A percentile compares a stretch with the other conserved stretches of the same genome.
phyloP scores from a whole-genome alignment of 1,139 yeast species.

The Diutina ranongensis region DNA sequence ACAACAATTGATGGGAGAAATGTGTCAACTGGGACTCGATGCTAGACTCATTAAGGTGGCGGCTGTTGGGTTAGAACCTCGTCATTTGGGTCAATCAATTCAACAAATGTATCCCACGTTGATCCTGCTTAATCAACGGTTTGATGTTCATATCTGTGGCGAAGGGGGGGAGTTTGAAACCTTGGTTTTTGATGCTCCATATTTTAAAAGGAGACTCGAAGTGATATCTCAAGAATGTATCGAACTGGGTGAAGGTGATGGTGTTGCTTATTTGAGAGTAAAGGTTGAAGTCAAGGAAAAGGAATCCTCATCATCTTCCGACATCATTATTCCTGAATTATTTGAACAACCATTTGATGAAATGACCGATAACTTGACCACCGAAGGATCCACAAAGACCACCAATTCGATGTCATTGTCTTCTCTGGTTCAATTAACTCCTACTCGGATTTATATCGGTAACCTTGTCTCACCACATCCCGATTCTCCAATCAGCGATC shows the following conservation, averaged over 20 bases:
- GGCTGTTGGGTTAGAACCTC: constrained; percentile 63
- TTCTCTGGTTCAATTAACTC: background rate
- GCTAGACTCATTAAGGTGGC: constrained; percentile 90
- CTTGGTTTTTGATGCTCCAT: constrained; percentile 80
- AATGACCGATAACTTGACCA: background rate
- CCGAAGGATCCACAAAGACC: too few relatives aligned
- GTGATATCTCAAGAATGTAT: constrained; percentile 32
- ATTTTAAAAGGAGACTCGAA: constrained; percentile 48
- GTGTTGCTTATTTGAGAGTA: constrained; percentile 53
- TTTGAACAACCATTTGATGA: background rate
- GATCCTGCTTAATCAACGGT: constrained; percentile 44
- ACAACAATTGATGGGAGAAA: constrained; percentile 65
- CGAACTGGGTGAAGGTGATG: constrained; percentile 41
- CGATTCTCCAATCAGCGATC: constrained; percentile 30
- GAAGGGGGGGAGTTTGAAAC: constrained; percentile 98
- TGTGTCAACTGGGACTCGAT: constrained; percentile 62
- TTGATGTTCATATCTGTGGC: constrained; percentile 89
- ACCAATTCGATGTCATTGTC: background rate
- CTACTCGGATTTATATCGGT: constrained; percentile 15
- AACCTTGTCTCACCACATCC: constrained; percentile 25
- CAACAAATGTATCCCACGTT: constrained; percentile 51
- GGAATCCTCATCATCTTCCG: too few relatives aligned
- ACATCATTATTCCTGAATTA: too few relatives aligned
- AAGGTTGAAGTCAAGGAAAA: constrained; percentile 33
- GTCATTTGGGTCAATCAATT: constrained; percentile 59